A percentile compares a stretch with the other conserved stretches of the same genome.
These are phyloP conservation scores for Cotoneaster glaucophyllus DNA, from an alignment of 306 rosid species.

Conservation along the genomic window DNA sequence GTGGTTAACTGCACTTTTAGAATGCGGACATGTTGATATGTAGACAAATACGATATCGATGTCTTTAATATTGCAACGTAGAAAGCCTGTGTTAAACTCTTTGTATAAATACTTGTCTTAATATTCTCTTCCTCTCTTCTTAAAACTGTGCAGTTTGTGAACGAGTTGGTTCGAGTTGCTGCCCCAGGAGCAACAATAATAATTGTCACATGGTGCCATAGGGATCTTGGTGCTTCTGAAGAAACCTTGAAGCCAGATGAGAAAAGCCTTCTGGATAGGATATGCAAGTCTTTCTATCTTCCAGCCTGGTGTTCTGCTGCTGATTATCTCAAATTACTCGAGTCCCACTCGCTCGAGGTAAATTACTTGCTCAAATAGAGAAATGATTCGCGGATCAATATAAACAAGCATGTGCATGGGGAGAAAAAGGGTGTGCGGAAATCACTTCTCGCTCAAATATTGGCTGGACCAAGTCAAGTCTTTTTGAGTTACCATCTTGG, in stretches of 20 bases:
- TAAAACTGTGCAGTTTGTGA: constrained; percentile 50
- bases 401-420: background rate
- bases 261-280: constrained; percentile 56
- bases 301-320: constrained; percentile 94
- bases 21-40: no score
- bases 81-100: background rate
- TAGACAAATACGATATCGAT: no score
- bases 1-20: background rate
- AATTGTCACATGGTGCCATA: constrained; percentile 92
- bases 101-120: background rate
- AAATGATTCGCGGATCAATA: background rate
- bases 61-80: background rate
- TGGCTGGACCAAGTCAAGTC: background rate
- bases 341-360: constrained; percentile 60
- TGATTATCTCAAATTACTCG: constrained; percentile 56
- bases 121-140: background rate
- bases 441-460: background rate
- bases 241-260: constrained; percentile 60
- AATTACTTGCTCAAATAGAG: background rate
- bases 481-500: background rate
- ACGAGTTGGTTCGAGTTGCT: constrained; percentile 81
- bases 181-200: constrained; percentile 83
- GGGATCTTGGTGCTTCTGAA: constrained; percentile 70
- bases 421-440: background rate
- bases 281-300: constrained; percentile 71